phyloP scores from a whole-genome alignment of 2,329 filamentous ascomycete species.

The Furcasterigmium furcatum region DNA sequence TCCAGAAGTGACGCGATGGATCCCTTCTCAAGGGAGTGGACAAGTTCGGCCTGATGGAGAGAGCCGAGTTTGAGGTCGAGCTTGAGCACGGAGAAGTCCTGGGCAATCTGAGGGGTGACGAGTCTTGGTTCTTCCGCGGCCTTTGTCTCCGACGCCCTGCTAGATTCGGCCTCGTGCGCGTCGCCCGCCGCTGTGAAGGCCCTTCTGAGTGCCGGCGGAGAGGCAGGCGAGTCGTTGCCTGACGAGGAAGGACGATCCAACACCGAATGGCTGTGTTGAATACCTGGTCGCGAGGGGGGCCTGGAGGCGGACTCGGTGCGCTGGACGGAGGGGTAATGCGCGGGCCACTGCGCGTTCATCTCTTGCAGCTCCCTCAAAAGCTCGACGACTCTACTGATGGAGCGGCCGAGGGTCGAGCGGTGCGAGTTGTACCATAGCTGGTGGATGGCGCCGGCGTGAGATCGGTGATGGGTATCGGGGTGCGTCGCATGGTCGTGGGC shows the following conservation, averaged over 20 bases:
- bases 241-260: conserved; percentile 42
- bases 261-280: conserved; percentile 62
- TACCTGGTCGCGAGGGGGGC: conserved; percentile 55
- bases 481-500: conserved; percentile 21
- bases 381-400: conserved; percentile 84
- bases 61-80: conserved; percentile 88
- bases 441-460: conserved; percentile 78
- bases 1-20: conserved; percentile 89
- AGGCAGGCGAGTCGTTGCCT: conserved; percentile 26
- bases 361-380: conserved; percentile 79
- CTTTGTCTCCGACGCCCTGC: conserved; percentile 63
- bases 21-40: conserved; percentile 89
- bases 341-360: conserved; percentile 90
- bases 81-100: conserved; percentile 94
- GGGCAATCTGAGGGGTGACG: conserved; percentile 86
- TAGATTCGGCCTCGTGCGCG: conserved; percentile 61
- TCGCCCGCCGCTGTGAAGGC: conserved; percentile 67
- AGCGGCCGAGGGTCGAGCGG: conserved; percentile 78
- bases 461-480: conserved; percentile 32
- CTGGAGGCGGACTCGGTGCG: conserved; percentile 45
- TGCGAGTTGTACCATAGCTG: conserved; percentile 96
- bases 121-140: conserved; percentile 70
- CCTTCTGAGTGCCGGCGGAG: conserved; percentile 57
- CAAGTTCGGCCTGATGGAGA: conserved; percentile 82
- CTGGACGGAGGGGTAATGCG: conserved; percentile 87